Conservation (phyloP, 495 filamentous ascomycete genomes). For the Xylaria acuta region DNA sequence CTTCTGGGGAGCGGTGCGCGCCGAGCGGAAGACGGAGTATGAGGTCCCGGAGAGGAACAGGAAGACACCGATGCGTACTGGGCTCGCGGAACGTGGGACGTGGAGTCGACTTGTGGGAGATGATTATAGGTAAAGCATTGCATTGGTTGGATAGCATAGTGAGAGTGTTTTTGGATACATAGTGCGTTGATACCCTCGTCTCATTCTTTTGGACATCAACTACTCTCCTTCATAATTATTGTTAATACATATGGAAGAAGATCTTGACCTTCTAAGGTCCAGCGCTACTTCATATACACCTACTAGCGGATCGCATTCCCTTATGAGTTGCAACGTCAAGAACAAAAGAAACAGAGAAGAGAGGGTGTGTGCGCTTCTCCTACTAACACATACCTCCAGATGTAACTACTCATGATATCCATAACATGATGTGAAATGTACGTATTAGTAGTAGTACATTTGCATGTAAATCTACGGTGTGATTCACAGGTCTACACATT, state of each 20-base stretch:
- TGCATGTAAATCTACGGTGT: no score
- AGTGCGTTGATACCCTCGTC: conserved; percentile 15
- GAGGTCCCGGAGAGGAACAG: conserved; percentile 53
- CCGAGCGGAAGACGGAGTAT: conserved; percentile 41
- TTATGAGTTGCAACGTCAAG: background rate
- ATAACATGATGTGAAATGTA: no score
- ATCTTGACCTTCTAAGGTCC: background rate
- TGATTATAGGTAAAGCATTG: background rate
- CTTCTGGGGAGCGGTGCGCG: conserved; percentile 52
- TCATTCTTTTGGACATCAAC: background rate
- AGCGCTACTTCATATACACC: background rate
- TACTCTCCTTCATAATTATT: background rate
- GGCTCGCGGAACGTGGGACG: conserved; percentile 26
- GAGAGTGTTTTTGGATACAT: background rate
- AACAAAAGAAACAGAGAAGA: background rate
- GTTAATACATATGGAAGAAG: background rate
- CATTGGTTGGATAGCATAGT: background rate
- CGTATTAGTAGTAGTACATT: no score
- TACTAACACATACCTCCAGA: no score
- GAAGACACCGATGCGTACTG: conserved; percentile 31
- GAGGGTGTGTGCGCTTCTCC: background rate
- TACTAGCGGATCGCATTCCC: background rate
- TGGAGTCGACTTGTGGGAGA: conserved; percentile 12
- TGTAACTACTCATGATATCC: no score
- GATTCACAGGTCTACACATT: background rate